Evolutionary conservation across 2,329 filamentous ascomycete species (phyloP), one percentile per base, ranked within the genome.

Genomic region (Aspergillus amoenus): DNA sequence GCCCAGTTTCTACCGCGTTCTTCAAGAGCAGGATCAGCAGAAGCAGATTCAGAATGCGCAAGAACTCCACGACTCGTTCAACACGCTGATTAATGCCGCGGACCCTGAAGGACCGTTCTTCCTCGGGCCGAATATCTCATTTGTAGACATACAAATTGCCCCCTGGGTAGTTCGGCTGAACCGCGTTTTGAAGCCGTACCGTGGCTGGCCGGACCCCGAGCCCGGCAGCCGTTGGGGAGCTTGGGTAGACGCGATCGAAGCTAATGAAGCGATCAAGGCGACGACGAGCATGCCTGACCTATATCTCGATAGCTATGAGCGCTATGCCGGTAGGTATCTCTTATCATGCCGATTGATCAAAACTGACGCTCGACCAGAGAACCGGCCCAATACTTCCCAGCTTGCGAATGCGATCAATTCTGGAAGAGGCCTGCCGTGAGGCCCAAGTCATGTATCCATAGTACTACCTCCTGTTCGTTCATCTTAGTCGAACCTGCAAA

Each of bases 61-160:
- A 47, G 84, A 84, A 58, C 80, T 96, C 27, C 85, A 86, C 61
- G 78, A 77, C 30, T 83, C 89, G 55, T 88, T 96, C 63, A 76
- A 79, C 66, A 87, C 81, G 56, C 71, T 87, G 1, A 81, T 87
- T 45, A 78, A 81, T 30, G 84, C 82, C 0, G 83, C 84, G 0
- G 75, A 86, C 66, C 61, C 75, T 18, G 68, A 81, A 52, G 89
- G 89, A 0, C 89, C 89, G 0, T 91, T 88, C 71, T 93, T 93
- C 69, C 80, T 82, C 63, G 85, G 85, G 7, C 63, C 71, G 0
- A 64, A 78, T 1, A 77, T 87, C 55, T 80, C 78, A 0, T 86
- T 91, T 55, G 89, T 93, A 0, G 89, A 93, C 63, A 80, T 91
- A 15, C 87, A 91, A 66, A 81, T 91, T 45, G 89, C 89, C 1